Base-by-base conservation (phyloP, 169 alveolate species). In the Eimeria sp. region DNA sequence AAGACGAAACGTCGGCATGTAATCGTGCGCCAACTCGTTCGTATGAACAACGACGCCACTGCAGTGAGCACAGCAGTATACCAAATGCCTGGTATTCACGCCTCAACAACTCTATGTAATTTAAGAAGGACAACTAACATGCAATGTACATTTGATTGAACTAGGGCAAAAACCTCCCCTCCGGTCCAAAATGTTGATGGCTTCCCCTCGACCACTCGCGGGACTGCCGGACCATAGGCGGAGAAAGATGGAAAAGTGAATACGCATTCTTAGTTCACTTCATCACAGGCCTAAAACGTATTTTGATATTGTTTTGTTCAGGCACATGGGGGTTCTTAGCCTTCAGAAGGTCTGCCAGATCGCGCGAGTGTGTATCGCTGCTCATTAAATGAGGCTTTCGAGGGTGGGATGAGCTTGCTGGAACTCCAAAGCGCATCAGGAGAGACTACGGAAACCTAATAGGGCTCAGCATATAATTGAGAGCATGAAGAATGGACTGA, bases 61-160 rank as follows among this genome's bases (percentile, higher is more conserved):
- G 75, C 16, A 3, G 43, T n/a, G 75, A 65, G 7, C 75, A 61
- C 3, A 13, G 43, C 6, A 65, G 1, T 65, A 0, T 3, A 25
- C 43, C 6, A n/a, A n/a, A n/a, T 5, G 9, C 3, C 6, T 3
- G 7, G n/a, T 7, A 3, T 1, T 43, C 0, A 65, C 0, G 1
- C 13, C n/a, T n/a, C 20, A 65, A n/a, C 0, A 3, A 7, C 2
- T 0, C 3, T 7, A 5, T 65, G 43, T 1, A 65, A 25, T 61
- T 14, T 16, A 61, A 16, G 1, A 25, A 25, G 34, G 18, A 25
- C 13, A 65, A n/a, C 22, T 65, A 25, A 6, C 4, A n/a, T 13
- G 16, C 43, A n/a, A 45, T 14, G 0, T 3, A 25, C 13, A 20
- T 13, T 40, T 14, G n/a, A 3, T 40, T 0, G 75, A 65, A 65